phyloP scores from a whole-genome alignment of 129 eudicot genomes.

The Cynara cardunculus region DNA sequence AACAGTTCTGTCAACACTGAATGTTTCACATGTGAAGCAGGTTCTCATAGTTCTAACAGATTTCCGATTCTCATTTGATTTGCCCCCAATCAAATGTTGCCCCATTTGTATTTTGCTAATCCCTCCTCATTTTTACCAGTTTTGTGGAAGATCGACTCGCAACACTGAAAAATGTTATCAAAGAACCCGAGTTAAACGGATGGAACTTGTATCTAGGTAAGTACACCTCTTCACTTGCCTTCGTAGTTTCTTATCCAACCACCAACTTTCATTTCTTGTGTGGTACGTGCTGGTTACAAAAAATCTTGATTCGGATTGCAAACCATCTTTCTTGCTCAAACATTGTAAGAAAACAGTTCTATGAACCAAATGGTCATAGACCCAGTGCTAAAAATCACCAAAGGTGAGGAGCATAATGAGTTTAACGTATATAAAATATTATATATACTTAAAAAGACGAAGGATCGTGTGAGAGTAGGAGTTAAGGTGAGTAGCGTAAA shows the following conservation, averaged over 20 bases:
- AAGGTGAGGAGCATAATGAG: too few species aligned
- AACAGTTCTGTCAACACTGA: background rate
- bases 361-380: background rate
- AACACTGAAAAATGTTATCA: slow-evolving; percentile 89
- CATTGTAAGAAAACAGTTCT: background rate
- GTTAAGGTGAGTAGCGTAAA: too few species aligned
- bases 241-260: background rate
- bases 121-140: slow-evolving; percentile 36
- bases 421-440: too few species aligned
- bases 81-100: background rate
- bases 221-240: background rate
- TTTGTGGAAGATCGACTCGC: slow-evolving; percentile 97
- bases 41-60: background rate
- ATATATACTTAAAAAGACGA: too few species aligned
- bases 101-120: background rate
- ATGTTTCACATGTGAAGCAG: background rate
- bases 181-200: slow-evolving; percentile 73
- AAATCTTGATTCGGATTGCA: background rate
- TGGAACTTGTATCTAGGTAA: slow-evolving; percentile 98
- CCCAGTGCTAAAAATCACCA: background rate
- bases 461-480: too few species aligned
- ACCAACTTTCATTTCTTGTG: background rate
- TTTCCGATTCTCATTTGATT: background rate
- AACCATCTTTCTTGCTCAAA: background rate
- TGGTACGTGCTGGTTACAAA: background rate